Evolutionary conservation across 331 rosid genomes (phyloP).

Genomic region (Saraca asoca): DNA sequence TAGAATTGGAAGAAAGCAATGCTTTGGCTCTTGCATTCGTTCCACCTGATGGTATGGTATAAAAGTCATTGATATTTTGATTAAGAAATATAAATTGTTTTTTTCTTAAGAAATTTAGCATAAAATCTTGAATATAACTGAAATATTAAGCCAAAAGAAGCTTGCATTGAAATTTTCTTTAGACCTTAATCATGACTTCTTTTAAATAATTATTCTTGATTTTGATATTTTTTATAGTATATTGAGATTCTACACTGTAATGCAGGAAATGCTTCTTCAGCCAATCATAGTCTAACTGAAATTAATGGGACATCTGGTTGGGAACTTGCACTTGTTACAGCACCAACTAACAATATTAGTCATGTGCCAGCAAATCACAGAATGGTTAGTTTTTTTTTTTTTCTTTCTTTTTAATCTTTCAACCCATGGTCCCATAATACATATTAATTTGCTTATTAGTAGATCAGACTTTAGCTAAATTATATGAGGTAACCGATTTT

Average conservation of each 20-base stretch:
- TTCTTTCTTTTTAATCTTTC: too few species aligned
- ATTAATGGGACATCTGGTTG: slow-evolving; percentile 76
- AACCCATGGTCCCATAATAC: too few species aligned
- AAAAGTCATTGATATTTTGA: slow-evolving; percentile 25
- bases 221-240: slow-evolving; percentile 17
- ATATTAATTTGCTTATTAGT: too few species aligned
- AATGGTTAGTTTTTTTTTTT: slow-evolving; percentile 68
- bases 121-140: too few species aligned
- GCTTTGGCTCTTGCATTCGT: slow-evolving; percentile 91
- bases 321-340: slow-evolving; percentile 87
- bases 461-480: too few species aligned
- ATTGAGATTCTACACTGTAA: slow-evolving; percentile 6
- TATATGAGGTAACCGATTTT: too few species aligned
- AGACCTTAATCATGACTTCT: not conserved
- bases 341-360: slow-evolving; percentile 68
- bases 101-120: too few species aligned
- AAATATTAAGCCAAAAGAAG: too few species aligned
- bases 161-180: not conserved
- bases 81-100: too few species aligned
- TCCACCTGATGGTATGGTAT: slow-evolving; percentile 71
- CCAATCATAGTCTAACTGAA: slow-evolving; percentile 41
- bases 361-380: slow-evolving; percentile 37
- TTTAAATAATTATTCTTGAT: not conserved
- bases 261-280: slow-evolving; percentile 55
- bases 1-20: slow-evolving; percentile 77